These are phyloP conservation scores for Thuja plicata DNA, from an alignment of 83 land plant genomes.

Conservation along the genomic window DNA sequence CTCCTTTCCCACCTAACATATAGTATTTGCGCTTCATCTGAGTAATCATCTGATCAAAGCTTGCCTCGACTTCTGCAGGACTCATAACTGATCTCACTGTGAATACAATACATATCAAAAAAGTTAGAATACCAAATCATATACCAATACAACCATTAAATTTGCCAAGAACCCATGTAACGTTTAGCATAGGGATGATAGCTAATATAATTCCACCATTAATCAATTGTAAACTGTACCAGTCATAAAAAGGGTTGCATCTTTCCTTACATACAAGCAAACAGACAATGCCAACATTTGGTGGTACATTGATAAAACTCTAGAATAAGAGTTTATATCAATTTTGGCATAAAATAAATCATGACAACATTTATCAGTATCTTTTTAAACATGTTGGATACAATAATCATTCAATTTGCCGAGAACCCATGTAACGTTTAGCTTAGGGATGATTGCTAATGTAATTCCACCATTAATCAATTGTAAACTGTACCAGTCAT, in stretches of 20 bases:
- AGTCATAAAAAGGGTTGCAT: not conserved
- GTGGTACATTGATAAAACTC: not conserved
- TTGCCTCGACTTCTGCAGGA: slow-evolving; percentile 48
- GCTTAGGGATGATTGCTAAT: not conserved
- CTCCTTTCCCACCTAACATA: slow-evolving; percentile 94
- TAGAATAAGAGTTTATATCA: not conserved
- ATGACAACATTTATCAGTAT: not conserved
- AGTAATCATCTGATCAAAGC: slow-evolving; percentile 76
- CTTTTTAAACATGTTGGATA: not conserved
- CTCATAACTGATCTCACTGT: slow-evolving; percentile 69
- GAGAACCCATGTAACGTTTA: not conserved
- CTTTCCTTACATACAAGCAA: not conserved
- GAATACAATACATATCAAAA: not conserved
- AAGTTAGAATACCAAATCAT: slow-evolving; percentile 8
- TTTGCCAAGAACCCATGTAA: not conserved
- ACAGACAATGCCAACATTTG: not conserved
- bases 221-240: not conserved
- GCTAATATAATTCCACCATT: not conserved
- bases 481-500: not conserved
- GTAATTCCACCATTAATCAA: not conserved
- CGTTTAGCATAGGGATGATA: not conserved
- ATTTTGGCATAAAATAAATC: not conserved
- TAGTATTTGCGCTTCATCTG: slow-evolving; percentile 71
- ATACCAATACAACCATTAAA: not conserved
- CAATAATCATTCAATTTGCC: not conserved